Conservation (phyloP, 202 grass and related monocot genomes). For the Schoenoplectus triqueter region DNA sequence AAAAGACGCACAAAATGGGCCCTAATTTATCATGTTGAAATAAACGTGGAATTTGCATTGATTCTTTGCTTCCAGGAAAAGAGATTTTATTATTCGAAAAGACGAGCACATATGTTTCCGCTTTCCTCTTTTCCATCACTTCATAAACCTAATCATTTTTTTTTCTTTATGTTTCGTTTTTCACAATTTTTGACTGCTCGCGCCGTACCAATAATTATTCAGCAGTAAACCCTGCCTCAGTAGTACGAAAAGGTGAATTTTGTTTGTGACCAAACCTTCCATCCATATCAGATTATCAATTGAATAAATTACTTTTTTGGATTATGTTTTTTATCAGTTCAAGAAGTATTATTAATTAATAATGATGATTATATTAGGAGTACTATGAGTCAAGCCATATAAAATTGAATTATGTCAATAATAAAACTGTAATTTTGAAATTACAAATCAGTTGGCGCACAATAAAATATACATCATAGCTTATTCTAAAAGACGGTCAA, state of each 20-base stretch:
- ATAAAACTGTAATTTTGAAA: neutral
- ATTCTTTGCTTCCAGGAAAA: constrained; percentile 15
- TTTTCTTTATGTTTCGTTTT: neutral
- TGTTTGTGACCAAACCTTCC: neutral
- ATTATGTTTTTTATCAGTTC: neutral
- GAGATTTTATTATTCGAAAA: constrained; percentile 16
- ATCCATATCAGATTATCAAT: neutral
- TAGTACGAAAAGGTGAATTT: neutral
- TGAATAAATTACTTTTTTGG: neutral
- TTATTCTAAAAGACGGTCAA: neutral
- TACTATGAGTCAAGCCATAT: neutral
- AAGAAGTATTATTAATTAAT: neutral
- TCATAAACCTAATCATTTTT: neutral
- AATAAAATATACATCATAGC: neutral
- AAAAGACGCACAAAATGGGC: neutral
- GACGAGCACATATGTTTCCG: neutral
- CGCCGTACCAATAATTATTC: neutral
- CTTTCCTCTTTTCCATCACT: neutral
- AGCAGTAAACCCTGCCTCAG: neutral
- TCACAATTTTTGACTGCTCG: neutral
- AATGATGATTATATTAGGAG: neutral
- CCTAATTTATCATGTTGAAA: neutral
- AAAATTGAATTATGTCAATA: neutral
- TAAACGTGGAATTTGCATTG: neutral
- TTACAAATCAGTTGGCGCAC: neutral